A percentile compares a stretch with the other conserved stretches of the same genome.
These are phyloP conservation scores for Crithidia mellificae DNA, from an alignment of 208 protist genomes.

Conservation along the genomic window DNA sequence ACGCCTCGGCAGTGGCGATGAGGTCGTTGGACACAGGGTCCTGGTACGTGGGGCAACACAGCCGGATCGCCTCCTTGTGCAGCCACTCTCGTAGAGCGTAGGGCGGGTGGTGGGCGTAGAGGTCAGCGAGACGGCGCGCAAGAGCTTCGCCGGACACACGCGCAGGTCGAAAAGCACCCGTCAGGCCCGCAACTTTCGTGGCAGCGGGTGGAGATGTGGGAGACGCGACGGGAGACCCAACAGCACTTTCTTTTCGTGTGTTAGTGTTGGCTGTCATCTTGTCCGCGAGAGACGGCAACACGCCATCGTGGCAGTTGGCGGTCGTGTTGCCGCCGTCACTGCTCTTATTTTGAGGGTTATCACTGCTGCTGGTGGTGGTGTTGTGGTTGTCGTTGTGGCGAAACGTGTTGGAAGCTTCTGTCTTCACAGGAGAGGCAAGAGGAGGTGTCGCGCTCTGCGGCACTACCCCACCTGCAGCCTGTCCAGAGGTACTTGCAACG, in stretches of 20 bases:
- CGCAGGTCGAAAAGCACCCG: not conserved
- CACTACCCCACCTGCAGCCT: too few relatives aligned
- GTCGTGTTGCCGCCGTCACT: too few relatives aligned
- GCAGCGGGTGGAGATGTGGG: not conserved
- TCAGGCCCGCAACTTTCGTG: not conserved
- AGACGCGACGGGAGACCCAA: not conserved
- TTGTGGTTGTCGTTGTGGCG: not conserved
- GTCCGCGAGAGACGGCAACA: too few relatives aligned
- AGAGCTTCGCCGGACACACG: constrained; percentile 11
- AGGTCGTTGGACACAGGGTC: constrained; percentile 41
- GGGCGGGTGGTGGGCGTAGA: constrained; percentile 11
- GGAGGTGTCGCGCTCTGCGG: too few relatives aligned
- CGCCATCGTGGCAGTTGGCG: too few relatives aligned
- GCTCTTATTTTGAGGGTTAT: too few relatives aligned
- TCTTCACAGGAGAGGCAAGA: too few relatives aligned
- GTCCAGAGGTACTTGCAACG: too few relatives aligned
- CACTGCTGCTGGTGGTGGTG: constrained; percentile 2
- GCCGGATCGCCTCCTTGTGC: constrained; percentile 18
- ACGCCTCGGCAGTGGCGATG: constrained; percentile 26
- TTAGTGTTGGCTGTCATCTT: too few relatives aligned
- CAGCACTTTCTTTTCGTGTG: too few relatives aligned
- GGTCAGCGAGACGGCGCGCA: constrained; percentile 14
- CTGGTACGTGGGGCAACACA: constrained; percentile 33
- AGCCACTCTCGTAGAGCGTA: constrained; percentile 39
- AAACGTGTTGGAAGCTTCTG: too few relatives aligned